Evolutionary conservation across 495 filamentous ascomycete species (phyloP).

Genomic region (Lophiostoma macrostomum): DNA sequence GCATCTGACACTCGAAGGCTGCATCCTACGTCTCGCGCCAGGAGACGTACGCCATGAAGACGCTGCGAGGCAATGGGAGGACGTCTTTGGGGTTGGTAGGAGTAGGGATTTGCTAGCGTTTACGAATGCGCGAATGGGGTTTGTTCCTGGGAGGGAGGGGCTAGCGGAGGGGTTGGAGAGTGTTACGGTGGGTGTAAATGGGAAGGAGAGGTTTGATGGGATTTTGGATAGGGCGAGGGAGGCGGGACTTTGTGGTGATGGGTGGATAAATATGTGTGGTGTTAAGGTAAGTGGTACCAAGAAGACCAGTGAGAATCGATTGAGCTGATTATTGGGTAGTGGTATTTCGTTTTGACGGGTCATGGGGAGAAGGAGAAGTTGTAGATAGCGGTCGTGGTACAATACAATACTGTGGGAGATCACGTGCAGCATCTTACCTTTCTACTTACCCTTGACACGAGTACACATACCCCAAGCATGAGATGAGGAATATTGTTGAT

Average conservation of each 20-base stretch:
- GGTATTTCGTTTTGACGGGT: too few relatives aligned
- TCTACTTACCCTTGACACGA: too few relatives aligned
- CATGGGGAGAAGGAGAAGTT: too few relatives aligned
- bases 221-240: constrained; percentile 31
- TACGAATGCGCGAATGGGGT: constrained; percentile 37
- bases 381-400: too few relatives aligned
- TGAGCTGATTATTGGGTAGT: too few relatives aligned
- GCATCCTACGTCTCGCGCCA: constrained; percentile 27
- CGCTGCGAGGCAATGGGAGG: constrained; percentile 35
- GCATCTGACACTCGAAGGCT: constrained; percentile 32
- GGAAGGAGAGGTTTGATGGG: constrained; percentile 26
- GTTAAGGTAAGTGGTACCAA: too few relatives aligned
- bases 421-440: too few relatives aligned
- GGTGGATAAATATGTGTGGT: constrained; percentile 35
- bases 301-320: too few relatives aligned
- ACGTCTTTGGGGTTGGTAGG: constrained; percentile 35
- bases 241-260: constrained; percentile 27
- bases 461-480: too few relatives aligned
- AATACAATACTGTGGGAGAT: too few relatives aligned
- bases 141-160: constrained; percentile 31
- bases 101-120: constrained; percentile 36
- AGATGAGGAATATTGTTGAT: too few relatives aligned
- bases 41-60: constrained; percentile 31
- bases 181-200: constrained; percentile 35
- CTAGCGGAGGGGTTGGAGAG: constrained; percentile 29